Evolutionary conservation across 1,139 yeast species (phyloP).

Genomic region (Zhuliangozyma parablackwelliae): DNA sequence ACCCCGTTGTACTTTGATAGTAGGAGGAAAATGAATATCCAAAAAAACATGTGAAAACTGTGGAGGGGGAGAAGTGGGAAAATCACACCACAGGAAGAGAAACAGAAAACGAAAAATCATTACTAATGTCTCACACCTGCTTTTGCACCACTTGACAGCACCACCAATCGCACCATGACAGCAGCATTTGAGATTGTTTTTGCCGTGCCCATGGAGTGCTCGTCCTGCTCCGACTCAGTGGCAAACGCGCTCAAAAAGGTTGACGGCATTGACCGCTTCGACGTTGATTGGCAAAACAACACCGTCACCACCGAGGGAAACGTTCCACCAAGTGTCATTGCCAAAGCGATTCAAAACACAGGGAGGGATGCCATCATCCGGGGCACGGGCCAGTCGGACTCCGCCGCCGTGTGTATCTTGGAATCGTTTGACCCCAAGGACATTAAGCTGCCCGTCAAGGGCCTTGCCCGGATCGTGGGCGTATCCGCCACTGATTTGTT

Average conservation of each 20-base stretch:
- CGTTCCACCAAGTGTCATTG: constrained; percentile 66
- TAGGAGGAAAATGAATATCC: neutral
- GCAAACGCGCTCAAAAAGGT: constrained; percentile 45
- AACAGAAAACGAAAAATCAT: neutral
- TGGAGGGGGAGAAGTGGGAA: too few species aligned
- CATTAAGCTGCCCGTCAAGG: constrained; percentile 62
- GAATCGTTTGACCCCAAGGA: constrained; percentile 62
- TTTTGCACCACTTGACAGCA: neutral
- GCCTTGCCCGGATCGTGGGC: constrained; percentile 83
- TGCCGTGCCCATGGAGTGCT: constrained; percentile 77
- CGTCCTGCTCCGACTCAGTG: constrained; percentile 63
- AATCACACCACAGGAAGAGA: too few species aligned
- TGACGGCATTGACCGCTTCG: constrained; percentile 42
- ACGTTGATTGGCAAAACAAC: constrained; percentile 52
- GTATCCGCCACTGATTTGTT: constrained; percentile 49
- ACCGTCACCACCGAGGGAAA: constrained; percentile 62
- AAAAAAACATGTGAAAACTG: neutral
- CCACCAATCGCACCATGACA: constrained; percentile 2
- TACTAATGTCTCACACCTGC: neutral
- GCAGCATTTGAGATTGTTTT: constrained; percentile 52
- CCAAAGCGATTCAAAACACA: constrained; percentile 58
- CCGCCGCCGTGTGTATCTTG: constrained; percentile 88
- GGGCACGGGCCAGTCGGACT: constrained; percentile 83
- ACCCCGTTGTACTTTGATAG: neutral
- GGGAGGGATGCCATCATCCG: constrained; percentile 90